Evolutionary conservation across 768 basidiomycete species (phyloP), one percentile per base, ranked within the genome.

Genomic region (Pulveroboletus sp.): DNA sequence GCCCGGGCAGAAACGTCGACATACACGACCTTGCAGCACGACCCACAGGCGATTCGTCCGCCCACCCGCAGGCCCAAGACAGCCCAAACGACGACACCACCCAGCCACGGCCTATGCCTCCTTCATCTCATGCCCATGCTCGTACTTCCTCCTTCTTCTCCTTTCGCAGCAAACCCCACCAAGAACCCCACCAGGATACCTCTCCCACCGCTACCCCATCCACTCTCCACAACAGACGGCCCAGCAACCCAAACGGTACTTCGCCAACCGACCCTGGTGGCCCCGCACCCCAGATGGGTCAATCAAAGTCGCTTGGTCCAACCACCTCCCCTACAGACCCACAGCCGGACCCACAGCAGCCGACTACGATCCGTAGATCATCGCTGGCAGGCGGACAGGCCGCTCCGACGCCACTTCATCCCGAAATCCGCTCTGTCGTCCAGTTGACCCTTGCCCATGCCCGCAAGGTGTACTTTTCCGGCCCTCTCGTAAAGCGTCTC

Each of bases 401-500:
- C 20, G 0, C 60, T n/a, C 42, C 75, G 1, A 64, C 74, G 1
- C 76, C 76, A 13, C 70, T 90, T 16, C 90, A 92, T 65, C 84
- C 87, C 8, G 90, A 92, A 69, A 90, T 92, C 45, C 81, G 85
- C 39, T 90, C 87, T 4, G 79, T 90, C 45, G 84, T 92, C 24
- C 78, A 79, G 47, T 73, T 92, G 42, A 86, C 82, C 20, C 70
- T 81, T 35, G 82, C 86, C 12, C 90, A 92, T 60, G 81, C 85
- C 0, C 87, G 85, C 72, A 93, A 93, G 62, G 76, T 93, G 7
- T 93, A 93, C 68, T 90, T 85, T 69, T 91, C 89, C 5, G 90
- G 90, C 10, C 88, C 87, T 13, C 80, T 94, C 17, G 73, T 90
- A 14, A 84, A 87, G 43, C 76, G 79, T 24, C 74, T 89, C 52